These are phyloP conservation scores for Psidium guajava DNA, from an alignment of 345 rosid genomes.

Conservation along the genomic window DNA sequence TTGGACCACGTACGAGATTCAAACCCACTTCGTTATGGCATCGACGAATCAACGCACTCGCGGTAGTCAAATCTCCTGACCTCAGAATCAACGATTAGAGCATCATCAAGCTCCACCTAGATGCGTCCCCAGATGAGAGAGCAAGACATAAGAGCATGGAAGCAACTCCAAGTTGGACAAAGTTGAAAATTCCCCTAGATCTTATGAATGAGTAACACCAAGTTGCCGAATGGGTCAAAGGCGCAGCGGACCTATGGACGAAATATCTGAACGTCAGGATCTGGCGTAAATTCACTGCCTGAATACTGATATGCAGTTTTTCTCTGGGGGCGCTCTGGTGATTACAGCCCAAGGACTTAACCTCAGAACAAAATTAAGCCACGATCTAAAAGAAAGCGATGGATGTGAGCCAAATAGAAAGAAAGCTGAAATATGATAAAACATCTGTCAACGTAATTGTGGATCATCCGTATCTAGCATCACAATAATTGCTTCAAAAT, in stretches of 20 bases:
- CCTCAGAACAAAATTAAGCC: neutral
- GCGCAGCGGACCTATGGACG: fast-evolving
- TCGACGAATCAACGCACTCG: neutral
- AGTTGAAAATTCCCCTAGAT: neutral
- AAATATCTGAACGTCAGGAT: neutral
- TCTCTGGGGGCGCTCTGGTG: neutral
- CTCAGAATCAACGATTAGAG: neutral
- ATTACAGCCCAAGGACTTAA: neutral
- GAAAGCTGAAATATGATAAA: neutral
- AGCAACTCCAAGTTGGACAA: neutral
- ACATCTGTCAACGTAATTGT: neutral
- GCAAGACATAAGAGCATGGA: neutral
- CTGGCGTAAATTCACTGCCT: neutral
- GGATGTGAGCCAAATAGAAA: neutral
- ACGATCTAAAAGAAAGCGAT: neutral
- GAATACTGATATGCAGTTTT: neutral
- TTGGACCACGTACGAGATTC: fast-evolving
- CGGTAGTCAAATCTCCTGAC: too few relatives aligned
- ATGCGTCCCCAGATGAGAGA: neutral
- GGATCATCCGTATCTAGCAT: neutral
- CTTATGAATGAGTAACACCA: neutral
- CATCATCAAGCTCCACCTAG: neutral
- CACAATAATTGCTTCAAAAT: neutral
- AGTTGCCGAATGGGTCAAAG: neutral
- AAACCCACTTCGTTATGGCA: neutral